These are phyloP conservation scores for Pleurozium schreberi DNA, from an alignment of 225 moss, liverwort and hornwort genomes.

Conservation along the genomic window DNA sequence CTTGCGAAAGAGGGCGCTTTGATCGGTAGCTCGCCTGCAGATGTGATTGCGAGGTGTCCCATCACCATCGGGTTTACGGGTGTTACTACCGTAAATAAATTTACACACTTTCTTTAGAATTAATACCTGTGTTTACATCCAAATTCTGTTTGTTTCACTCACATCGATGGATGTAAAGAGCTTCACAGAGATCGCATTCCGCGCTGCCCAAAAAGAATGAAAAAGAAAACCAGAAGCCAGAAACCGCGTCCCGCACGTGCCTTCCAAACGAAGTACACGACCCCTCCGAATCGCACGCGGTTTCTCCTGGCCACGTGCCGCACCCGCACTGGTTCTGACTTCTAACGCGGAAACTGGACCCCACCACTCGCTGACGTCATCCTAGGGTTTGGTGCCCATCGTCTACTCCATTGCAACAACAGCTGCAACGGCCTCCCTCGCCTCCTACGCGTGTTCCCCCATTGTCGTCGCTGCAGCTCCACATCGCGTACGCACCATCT, in stretches of 20 bases:
- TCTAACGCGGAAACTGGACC: neutral
- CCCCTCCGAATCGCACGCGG: neutral
- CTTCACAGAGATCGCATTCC: neutral
- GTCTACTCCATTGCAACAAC: neutral
- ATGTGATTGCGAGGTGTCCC: constrained; percentile 62
- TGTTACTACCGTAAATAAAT: too few relatives aligned
- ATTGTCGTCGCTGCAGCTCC: neutral
- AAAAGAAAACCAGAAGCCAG: too few relatives aligned
- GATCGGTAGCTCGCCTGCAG: constrained; percentile 64
- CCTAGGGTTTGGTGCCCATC: neutral
- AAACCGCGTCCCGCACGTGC: neutral
- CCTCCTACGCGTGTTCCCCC: neutral
- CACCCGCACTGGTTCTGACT: neutral
- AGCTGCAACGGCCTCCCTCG: neutral
- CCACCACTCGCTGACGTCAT: neutral
- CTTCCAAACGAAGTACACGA: too few relatives aligned
- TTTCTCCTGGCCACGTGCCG: neutral
- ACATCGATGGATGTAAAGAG: neutral
- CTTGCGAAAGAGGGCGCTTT: constrained; percentile 79
- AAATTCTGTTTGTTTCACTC: too few relatives aligned
- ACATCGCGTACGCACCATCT: neutral
- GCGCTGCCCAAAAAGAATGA: neutral
- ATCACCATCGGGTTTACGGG: constrained; percentile 91
- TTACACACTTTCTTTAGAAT: too few relatives aligned
- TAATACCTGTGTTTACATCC: neutral